Evolutionary conservation across 2,329 filamentous ascomycete species (phyloP).

Genomic region (Talaromyces funiculosus): DNA sequence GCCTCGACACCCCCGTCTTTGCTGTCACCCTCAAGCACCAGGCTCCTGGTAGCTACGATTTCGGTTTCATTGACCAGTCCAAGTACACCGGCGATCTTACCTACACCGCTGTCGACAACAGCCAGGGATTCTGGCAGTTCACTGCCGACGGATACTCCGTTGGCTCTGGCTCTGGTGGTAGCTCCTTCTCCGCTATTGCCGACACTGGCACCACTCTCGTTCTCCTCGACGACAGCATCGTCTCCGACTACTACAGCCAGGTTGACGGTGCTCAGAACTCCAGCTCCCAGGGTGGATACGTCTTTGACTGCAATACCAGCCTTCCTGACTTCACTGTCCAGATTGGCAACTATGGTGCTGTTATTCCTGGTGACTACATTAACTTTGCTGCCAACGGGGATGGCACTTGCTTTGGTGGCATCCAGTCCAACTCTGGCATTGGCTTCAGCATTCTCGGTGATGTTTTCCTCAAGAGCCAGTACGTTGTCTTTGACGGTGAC

Average conservation of each 20-base stretch:
- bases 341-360: slow-evolving; percentile 47
- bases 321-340: slow-evolving; percentile 51
- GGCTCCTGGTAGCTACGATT: slow-evolving; percentile 14
- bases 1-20: slow-evolving; percentile 34
- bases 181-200: slow-evolving; percentile 52
- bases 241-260: slow-evolving; percentile 55
- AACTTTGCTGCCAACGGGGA: slow-evolving; percentile 45
- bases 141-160: slow-evolving; percentile 52
- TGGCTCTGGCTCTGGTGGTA: slow-evolving; percentile 38
- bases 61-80: slow-evolving; percentile 14
- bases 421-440: slow-evolving; percentile 59
- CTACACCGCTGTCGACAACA: slow-evolving; percentile 34
- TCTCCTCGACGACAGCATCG: slow-evolving; percentile 51
- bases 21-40: slow-evolving; percentile 13
- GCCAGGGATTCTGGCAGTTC: slow-evolving; percentile 61
- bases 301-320: slow-evolving; percentile 47
- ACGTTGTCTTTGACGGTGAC: slow-evolving; percentile 62
- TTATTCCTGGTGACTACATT: slow-evolving; percentile 50
- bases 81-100: slow-evolving; percentile 11
- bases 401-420: slow-evolving; percentile 63
- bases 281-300: slow-evolving; percentile 48
- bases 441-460: slow-evolving; percentile 68
- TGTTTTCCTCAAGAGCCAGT: slow-evolving; percentile 71
- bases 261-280: slow-evolving; percentile 44
- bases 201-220: slow-evolving; percentile 68